Percentiles rank a stretch among this genome's conserved stretches.
Evolutionary conservation across 768 basidiomycete species (phyloP).

Genomic region (Tylopilus rubrobrunneus): DNA sequence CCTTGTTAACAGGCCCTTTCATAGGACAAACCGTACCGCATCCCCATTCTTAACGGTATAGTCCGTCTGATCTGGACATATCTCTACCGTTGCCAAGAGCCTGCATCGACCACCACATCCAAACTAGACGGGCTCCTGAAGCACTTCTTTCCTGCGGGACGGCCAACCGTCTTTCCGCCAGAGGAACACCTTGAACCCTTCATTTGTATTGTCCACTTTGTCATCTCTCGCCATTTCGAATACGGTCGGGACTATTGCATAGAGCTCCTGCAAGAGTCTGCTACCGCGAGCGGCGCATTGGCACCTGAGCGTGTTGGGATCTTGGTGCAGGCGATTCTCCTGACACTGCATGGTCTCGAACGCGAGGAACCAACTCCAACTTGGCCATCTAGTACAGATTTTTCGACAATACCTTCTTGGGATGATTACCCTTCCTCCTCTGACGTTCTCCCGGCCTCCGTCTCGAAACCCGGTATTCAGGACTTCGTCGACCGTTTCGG

Average conservation of each 20-base stretch:
- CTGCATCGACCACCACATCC: conserved; percentile 71
- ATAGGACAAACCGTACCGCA: conserved; percentile 76
- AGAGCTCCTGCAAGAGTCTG: conserved; percentile 73
- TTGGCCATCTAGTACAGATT: conserved; percentile 79
- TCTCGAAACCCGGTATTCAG: conserved; percentile 63
- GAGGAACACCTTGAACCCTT: conserved; percentile 80
- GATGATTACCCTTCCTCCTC: conserved; percentile 73
- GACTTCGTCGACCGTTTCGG: conserved; percentile 69
- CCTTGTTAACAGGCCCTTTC: conserved; percentile 1
- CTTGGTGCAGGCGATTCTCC: conserved; percentile 71
- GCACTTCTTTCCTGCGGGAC: conserved; percentile 74
- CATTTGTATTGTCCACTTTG: conserved; percentile 75
- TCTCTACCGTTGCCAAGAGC: conserved; percentile 88
- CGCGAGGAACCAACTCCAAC: conserved; percentile 63
- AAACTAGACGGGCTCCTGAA: conserved; percentile 74
- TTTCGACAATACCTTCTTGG: conserved; percentile 46
- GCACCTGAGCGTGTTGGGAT: conserved; percentile 74
- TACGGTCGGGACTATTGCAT: conserved; percentile 79
- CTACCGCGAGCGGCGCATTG: conserved; percentile 41
- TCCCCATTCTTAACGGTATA: conserved; percentile 75
- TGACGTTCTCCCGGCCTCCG: conserved; percentile 50
- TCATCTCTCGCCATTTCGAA: conserved; percentile 80
- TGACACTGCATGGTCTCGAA: conserved; percentile 70
- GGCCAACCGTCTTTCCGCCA: conserved; percentile 52
- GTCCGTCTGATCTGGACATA: conserved; percentile 90